These are phyloP conservation scores for Fusarium irregulare DNA, from an alignment of 2,329 filamentous ascomycete species.

Conservation along the genomic window DNA sequence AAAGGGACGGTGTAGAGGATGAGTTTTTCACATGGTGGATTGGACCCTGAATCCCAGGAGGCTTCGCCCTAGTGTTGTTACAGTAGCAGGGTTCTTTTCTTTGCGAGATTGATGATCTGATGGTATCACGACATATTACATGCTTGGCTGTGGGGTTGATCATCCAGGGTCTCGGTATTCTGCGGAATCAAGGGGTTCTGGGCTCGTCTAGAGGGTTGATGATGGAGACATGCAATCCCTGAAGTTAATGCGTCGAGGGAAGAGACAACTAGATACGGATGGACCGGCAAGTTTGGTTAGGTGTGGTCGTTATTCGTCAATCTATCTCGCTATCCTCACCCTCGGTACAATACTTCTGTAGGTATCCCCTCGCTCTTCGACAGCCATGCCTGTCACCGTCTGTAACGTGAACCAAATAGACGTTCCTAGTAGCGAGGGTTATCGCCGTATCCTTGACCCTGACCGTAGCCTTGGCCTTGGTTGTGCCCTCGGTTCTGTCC, in stretches of 20 bases:
- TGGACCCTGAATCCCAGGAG: background rate
- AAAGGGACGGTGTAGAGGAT: background rate
- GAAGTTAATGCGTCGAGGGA: background rate
- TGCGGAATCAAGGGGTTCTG: background rate
- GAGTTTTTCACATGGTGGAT: conserved; percentile 16
- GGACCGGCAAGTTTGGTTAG: background rate
- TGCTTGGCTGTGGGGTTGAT: background rate
- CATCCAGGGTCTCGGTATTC: conserved; percentile 3
- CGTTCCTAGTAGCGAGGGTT: conserved; percentile 12
- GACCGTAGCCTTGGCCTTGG: conserved; percentile 13
- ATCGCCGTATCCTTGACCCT: conserved; percentile 23
- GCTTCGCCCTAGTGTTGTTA: no score
- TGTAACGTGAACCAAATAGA: background rate
- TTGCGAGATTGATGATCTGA: conserved; percentile 1
- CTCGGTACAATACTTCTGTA: background rate
- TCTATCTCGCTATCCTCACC: background rate
- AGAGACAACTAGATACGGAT: background rate
- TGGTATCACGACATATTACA: conserved; percentile 1
- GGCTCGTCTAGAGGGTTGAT: background rate
- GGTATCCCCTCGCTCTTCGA: background rate
- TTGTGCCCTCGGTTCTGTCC: conserved; percentile 10
- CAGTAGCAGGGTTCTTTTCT: no score
- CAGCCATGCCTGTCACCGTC: no score
- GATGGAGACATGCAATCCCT: background rate
- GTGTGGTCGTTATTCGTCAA: conserved; percentile 11